These are phyloP conservation scores for Podospora appendiculata DNA, from an alignment of 495 filamentous ascomycete genomes.

Conservation along the genomic window DNA sequence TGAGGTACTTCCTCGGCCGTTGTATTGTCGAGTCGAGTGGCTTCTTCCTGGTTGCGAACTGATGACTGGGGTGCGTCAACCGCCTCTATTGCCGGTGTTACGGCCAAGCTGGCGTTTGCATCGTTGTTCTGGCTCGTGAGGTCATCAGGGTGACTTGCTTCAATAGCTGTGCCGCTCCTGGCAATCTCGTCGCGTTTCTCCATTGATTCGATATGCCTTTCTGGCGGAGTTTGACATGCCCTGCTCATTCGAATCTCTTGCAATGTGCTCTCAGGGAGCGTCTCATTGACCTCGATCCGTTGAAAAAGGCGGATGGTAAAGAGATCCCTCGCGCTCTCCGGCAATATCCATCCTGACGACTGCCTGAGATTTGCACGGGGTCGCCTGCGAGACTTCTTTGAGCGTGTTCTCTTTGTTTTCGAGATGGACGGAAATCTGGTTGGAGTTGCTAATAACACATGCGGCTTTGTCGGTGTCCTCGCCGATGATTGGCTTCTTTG, in stretches of 20 bases:
- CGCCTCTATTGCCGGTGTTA: constrained; percentile 8
- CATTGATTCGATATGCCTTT: constrained; percentile 7
- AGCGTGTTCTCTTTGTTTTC: constrained; percentile 32
- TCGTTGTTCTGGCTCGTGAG: constrained; percentile 13
- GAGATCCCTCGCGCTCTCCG: constrained; percentile 40
- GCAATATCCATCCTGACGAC: constrained; percentile 36
- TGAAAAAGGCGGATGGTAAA: constrained; percentile 38
- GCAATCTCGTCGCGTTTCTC: constrained; percentile 7
- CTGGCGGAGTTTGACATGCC: constrained; percentile 13
- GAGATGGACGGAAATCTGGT: constrained; percentile 15
- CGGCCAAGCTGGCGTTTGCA: neutral
- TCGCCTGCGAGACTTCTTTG: constrained; percentile 27
- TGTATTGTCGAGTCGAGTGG: too few species aligned
- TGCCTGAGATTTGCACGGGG: constrained; percentile 22
- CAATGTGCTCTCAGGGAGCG: constrained; percentile 37
- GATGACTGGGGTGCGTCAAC: constrained; percentile 8
- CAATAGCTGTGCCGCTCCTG: constrained; percentile 20
- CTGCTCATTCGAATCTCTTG: constrained; percentile 31
- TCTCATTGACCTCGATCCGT: constrained; percentile 43
- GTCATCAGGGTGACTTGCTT: constrained; percentile 31
- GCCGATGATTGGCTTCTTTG: constrained; percentile 19
- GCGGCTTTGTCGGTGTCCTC: constrained; percentile 17
- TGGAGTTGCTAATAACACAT: constrained; percentile 10
- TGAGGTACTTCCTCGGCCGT: neutral
- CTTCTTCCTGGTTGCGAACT: constrained; percentile 1